Evolutionary conservation across 23 red algal species (phyloP).

Genomic region (Chondrus crispus): DNA sequence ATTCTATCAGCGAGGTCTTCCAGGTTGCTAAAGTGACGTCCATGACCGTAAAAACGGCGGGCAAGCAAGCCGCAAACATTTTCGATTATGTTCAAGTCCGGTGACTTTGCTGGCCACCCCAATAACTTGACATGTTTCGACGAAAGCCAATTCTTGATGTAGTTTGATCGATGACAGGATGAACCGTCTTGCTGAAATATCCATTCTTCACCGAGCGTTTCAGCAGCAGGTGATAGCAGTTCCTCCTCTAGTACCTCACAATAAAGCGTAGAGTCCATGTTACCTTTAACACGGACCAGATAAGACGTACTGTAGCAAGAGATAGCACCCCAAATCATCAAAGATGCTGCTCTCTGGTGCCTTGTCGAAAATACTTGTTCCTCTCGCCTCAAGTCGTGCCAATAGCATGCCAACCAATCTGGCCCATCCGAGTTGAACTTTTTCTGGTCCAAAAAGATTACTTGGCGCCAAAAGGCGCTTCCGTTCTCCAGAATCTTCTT

Average conservation of each 20-base stretch:
- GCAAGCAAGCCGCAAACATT: neutral
- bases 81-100: slow-evolving; percentile 1
- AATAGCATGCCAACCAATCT: neutral
- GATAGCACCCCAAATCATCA: slow-evolving; percentile 14
- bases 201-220: neutral
- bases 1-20: neutral
- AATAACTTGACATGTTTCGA: neutral
- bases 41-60: neutral
- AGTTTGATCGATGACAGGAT: neutral
- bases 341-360: neutral
- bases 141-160: neutral
- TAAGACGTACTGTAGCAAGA: neutral
- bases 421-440: neutral
- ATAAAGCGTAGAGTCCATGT: neutral
- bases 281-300: neutral
- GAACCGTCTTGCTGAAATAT: neutral
- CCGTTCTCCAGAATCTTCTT: neutral
- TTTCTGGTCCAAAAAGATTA: neutral
- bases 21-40: neutral
- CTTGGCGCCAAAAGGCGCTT: neutral
- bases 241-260: neutral
- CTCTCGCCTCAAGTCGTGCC: neutral
- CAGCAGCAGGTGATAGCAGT: neutral
- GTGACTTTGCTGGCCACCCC: neutral
- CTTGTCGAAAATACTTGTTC: neutral